Base-by-base conservation (phyloP, 768 basidiomycete genomes). In the Crepidotus variabilis region DNA sequence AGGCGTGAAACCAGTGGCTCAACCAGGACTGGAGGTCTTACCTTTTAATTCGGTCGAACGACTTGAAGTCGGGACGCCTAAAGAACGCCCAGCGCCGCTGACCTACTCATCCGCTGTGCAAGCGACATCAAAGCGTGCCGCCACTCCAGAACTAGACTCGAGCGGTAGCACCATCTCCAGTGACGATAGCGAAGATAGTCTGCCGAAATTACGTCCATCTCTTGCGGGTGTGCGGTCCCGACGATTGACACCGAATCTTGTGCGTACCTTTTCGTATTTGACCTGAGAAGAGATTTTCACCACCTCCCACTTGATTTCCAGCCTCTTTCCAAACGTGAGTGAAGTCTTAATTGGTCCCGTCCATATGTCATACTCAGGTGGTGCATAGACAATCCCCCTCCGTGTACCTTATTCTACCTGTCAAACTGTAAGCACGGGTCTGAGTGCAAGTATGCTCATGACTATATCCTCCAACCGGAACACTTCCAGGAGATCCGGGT, bases 331-430 rank as follows among this genome's bases (percentile, higher is more conserved):
- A 86, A 85, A 65, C 84, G 85, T 86, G 67, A 57, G 83, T 79
- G 49, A 57, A 39, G 46, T 36, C 13, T 21, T 43, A 33, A 43
- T 39, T 48, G 34, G 16, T 24, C 36, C n/a, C 2, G 50, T 50
- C 34, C 43, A 18, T 59, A 57, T 39, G 53, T 45, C 16, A 55
- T 55, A 64, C 62, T 68, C 47, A 61, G 21, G 58, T 51, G 18
- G 34, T 13, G 34, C 60, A 32, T 63, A 84, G 85, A 86, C 62
- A 81, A 73, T 63, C 85, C 86, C 1, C 79, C 86, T 21, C 85
- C 86, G 14, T 87, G 86, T 65, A 86, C 84, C 16, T 69, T 85
- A 50, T 86, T 83, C 69, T 87, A 86, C 65, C 72, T 87, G 23
- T 76, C 81, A 28, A 75, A 73, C 48, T 87, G 86, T 73, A 82